Conservation (phyloP, 2,329 filamentous ascomycete genomes). For the Aspergillus hiratsukae region DNA sequence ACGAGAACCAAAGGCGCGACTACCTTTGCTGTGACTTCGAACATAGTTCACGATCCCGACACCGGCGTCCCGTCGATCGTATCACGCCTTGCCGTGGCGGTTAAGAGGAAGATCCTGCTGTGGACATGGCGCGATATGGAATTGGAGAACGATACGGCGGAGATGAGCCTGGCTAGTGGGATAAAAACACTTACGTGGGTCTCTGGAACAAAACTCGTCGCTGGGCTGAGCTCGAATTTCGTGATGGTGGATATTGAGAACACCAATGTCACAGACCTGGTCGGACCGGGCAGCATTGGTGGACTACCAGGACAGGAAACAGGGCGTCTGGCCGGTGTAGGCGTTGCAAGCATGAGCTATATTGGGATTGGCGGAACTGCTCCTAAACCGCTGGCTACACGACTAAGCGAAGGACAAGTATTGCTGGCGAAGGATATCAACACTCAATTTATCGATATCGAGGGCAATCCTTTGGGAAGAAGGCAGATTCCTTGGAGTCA, state of each 20-base stretch:
- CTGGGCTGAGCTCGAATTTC: conserved; percentile 87
- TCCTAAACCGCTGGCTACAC: conserved; percentile 81
- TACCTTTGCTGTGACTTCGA: conserved; percentile 88
- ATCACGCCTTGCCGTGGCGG: conserved; percentile 82
- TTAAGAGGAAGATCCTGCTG: conserved; percentile 81
- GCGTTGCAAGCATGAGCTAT: conserved; percentile 87
- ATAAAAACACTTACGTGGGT: conserved; percentile 91
- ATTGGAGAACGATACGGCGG: conserved; percentile 64
- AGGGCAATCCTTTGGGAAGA: conserved; percentile 76
- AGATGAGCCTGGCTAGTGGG: conserved; percentile 74
- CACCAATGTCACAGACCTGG: conserved; percentile 70
- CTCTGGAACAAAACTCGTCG: conserved; percentile 77
- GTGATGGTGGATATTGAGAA: conserved; percentile 79
- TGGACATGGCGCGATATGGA: conserved; percentile 98
- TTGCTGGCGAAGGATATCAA: conserved; percentile 97
- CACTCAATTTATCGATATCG: conserved; percentile 81
- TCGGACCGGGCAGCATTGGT: conserved; percentile 68
- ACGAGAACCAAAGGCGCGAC: conserved; percentile 81
- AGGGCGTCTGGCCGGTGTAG: conserved; percentile 75
- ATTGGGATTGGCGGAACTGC: conserved; percentile 91
- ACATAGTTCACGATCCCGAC: conserved; percentile 83
- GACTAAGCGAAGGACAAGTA: conserved; percentile 76
- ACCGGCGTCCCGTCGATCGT: conserved; percentile 92
- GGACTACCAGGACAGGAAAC: conserved; percentile 61
- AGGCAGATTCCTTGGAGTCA: conserved; percentile 87